Base-by-base conservation (phyloP, 306 rosid genomes). In the Glycine soja region DNA sequence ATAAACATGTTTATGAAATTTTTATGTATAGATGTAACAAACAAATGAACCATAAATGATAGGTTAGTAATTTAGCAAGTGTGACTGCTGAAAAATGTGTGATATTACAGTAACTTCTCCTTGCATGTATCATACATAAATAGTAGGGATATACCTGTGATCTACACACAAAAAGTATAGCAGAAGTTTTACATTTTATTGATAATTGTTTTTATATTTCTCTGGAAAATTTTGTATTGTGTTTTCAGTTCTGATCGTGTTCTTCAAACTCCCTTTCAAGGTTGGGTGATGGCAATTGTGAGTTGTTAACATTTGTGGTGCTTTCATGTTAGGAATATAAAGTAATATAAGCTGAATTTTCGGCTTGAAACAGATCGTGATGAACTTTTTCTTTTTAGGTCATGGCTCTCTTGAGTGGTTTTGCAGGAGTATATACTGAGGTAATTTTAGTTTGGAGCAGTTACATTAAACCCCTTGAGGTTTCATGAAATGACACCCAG, bases 361-460 rank as follows among this genome's bases (percentile, higher is more conserved):
- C 78, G 80, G 43, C 40, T 79, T 84, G 40, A 74, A 57, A 68
- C 73, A 84, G 59, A 72, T 86, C 45, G 63, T 52, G 36, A 67
- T 54, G 83, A 75, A 74, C 54, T 14, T 69, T 83, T 70, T 70
- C 58, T 68, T 81, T 87, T 50, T 87, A 95, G 99, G 88, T 89
- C 80, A 93, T 95, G 99, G 97, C 99, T 53, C 97, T 95, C 74
- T 85, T 93, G 80, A 95, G 99, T 86, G 99, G 99, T 87, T 93
- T 93, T 87, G 98, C 99, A 0, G 97, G 99, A 78, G 99, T 95
- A 45, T 95, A 95, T 76, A 95, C 97, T 0, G 97, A 95, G 98
- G 97, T 95, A 87, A 79, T 84, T 74, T 90, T 71, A 73, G n/a
- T 57, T 76, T 52, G 56, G 45, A 59, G 70, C 43, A 78, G 34